Evolutionary conservation across 768 basidiomycete genomes (phyloP), one percentile per base, ranked within the genome.

Genomic region (Tulasnella calospora): DNA sequence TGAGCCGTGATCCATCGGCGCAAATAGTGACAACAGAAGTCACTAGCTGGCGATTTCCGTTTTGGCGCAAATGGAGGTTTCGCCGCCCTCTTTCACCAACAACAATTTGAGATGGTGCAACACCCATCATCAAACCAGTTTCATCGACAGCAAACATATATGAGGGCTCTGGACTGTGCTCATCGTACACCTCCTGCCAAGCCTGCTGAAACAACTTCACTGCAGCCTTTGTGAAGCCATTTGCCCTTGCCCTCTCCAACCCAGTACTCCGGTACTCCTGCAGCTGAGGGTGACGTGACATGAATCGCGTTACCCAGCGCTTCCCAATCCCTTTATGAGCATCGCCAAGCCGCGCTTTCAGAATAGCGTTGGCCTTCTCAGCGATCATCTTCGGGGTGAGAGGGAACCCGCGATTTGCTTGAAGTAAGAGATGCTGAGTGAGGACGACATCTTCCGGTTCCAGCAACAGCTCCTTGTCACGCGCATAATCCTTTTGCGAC

Each of bases 281-380:
- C 15, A 80, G 46, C 15, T 71, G 44, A 35, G 47, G 47, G 69
- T 81, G 74, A 38, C 51, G n/a, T 21, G 55, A 35, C 44, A 80
- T n/a, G 71, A 81, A 80, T 76, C 47, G 12, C 27, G 67, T 57
- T 46, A 23, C 71, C 82, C 75, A 81, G 78, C 30, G 75, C 67
- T 19, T 41, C n/a, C 10, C 80, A 77, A 79, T 38, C 17, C 38
- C 46, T 21, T 71, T 30, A 23, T 33, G 27, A 21, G 23, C 38
- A 19, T 27, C 70, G 1, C 41, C 41, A 3, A 51, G 72, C 21
- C 71, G 67, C 27, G 75, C 76, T 10, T 61, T 47, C 19, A 74
- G 72, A 36, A 82, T 80, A 23, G 71, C 69, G 79, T 88, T 82
- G 41, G 84, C 85, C 80, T 84, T 81, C 79, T 85, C 85, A 74